Percentiles rank a stretch among this genome's conserved stretches.
phyloP scores from a whole-genome alignment of 192 early-diverging fungal genomes.

The Rhizoclosmatium globosum region DNA sequence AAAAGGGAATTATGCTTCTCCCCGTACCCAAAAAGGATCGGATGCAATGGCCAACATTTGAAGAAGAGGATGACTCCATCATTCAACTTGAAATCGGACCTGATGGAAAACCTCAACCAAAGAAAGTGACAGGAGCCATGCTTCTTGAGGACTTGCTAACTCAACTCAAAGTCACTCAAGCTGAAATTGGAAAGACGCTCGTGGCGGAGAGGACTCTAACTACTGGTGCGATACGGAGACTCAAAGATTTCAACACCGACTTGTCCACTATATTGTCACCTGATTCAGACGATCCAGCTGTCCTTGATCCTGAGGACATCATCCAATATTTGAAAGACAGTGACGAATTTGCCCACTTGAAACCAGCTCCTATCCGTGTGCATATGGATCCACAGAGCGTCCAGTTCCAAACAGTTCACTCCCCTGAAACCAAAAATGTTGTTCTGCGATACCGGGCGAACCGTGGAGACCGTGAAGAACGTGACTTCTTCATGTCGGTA shows the following conservation, averaged over 20 bases:
- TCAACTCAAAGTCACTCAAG: constrained; percentile 45
- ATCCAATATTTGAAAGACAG: constrained; percentile 57
- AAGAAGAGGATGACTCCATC: constrained; percentile 50
- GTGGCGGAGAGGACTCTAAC: constrained; percentile 36
- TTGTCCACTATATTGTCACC: not conserved
- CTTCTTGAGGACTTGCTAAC: constrained; percentile 50
- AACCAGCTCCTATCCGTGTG: constrained; percentile 50
- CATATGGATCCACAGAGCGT: constrained; percentile 54
- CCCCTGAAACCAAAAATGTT: constrained; percentile 55
- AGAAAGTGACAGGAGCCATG: constrained; percentile 40
- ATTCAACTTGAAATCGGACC: constrained; percentile 25
- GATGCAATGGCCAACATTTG: constrained; percentile 49
- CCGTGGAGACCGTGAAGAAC: constrained; percentile 64
- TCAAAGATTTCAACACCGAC: constrained; percentile 44
- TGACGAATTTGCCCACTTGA: constrained; percentile 56
- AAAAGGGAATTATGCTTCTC: constrained; percentile 57
- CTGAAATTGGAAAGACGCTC: constrained; percentile 47
- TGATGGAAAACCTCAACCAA: constrained; percentile 16
- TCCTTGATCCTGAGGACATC: constrained; percentile 61
- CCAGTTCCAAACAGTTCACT: constrained; percentile 62
- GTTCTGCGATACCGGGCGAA: constrained; percentile 59
- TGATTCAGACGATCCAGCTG: constrained; percentile 29
- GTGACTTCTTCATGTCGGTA: constrained; percentile 65
- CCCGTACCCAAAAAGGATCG: constrained; percentile 40
- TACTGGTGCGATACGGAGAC: constrained; percentile 41